phyloP scores from a whole-genome alignment of 768 basidiomycete genomes.

The Boletus rex-veris region DNA sequence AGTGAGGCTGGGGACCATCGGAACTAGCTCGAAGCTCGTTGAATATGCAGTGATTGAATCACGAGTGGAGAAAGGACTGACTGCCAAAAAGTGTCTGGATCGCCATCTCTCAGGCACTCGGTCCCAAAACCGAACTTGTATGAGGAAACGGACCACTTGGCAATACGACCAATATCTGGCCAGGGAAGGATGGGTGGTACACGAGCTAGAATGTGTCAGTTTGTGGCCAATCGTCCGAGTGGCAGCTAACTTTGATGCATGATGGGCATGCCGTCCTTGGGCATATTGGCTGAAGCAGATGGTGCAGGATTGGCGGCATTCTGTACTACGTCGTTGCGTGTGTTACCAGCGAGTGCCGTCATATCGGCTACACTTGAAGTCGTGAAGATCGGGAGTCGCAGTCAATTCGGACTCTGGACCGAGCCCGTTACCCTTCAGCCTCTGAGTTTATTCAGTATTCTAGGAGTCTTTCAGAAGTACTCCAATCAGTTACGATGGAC shows the following conservation, averaged over 20 bases:
- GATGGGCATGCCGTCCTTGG: slow-evolving; percentile 37
- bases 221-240: background rate
- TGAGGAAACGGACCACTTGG: slow-evolving; percentile 94
- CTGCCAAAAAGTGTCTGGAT: slow-evolving; percentile 98
- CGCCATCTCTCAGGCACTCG: slow-evolving; percentile 84
- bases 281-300: slow-evolving; percentile 13
- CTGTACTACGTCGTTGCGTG: slow-evolving; percentile 13
- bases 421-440: too few relatives aligned
- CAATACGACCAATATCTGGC: slow-evolving; percentile 85
- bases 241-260: slow-evolving; percentile 34
- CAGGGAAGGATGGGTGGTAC: slow-evolving; percentile 55
- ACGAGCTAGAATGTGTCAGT: slow-evolving; percentile 27
- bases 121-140: slow-evolving; percentile 96
- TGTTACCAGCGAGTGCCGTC: slow-evolving; percentile 7
- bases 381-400: too few relatives aligned
- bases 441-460: too few relatives aligned
- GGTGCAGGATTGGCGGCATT: slow-evolving; percentile 12
- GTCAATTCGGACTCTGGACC: too few relatives aligned
- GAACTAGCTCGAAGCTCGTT: slow-evolving; percentile 44
- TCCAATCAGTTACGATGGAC: too few relatives aligned
- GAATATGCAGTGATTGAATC: background rate
- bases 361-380: slow-evolving; percentile 3
- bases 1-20: slow-evolving; percentile 96
- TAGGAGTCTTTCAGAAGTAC: too few relatives aligned
- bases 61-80: slow-evolving; percentile 40